phyloP scores from a whole-genome alignment of 768 basidiomycete genomes.

The Calocybe gangraenosa region DNA sequence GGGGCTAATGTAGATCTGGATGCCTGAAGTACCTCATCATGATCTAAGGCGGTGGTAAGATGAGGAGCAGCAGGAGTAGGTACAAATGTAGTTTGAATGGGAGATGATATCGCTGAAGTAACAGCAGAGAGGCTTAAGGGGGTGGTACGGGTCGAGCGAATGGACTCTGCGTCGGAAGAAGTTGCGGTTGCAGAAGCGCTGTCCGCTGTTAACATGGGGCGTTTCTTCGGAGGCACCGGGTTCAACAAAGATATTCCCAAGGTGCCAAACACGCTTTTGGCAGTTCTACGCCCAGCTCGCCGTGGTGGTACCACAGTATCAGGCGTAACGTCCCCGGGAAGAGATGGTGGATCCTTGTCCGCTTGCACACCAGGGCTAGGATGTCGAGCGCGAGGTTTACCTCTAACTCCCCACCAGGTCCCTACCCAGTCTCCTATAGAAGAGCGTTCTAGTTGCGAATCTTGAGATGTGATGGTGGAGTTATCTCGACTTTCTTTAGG shows the following conservation, averaged over 20 bases:
- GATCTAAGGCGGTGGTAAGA: conserved; percentile 38
- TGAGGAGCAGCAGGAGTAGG: conserved; percentile 40
- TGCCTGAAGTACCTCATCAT: conserved; percentile 18
- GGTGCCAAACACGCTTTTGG: conserved; percentile 68
- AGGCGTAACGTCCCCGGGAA: conserved; percentile 10
- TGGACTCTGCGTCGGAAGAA: conserved; percentile 29
- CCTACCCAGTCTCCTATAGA: conserved; percentile 76
- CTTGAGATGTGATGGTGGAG: conserved; percentile 14
- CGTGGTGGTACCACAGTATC: conserved; percentile 9
- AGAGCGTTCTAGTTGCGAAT: conserved; percentile 42
- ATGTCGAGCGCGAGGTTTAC: conserved; percentile 28
- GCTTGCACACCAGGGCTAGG: conserved; percentile 16
- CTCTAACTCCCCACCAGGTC: conserved; percentile 58
- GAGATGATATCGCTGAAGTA: conserved; percentile 32
- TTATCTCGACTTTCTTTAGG: conserved; percentile 5
- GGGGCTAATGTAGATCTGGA: conserved; percentile 11
- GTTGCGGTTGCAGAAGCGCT: conserved; percentile 7
- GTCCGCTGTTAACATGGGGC: conserved; percentile 13
- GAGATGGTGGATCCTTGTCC: conserved; percentile 15
- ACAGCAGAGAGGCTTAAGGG: conserved; percentile 19
- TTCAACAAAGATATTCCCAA: conserved; percentile 67
- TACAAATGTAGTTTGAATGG: conserved; percentile 32
- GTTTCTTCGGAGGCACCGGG: conserved; percentile 32
- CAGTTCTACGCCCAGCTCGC: conserved; percentile 36
- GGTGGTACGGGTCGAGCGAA: conserved; percentile 25